A percentile compares a stretch with the other conserved stretches of the same genome.
Conservation (phyloP, 1,284 basidiomycete genomes). For the Coniferiporia sulphurascens region DNA sequence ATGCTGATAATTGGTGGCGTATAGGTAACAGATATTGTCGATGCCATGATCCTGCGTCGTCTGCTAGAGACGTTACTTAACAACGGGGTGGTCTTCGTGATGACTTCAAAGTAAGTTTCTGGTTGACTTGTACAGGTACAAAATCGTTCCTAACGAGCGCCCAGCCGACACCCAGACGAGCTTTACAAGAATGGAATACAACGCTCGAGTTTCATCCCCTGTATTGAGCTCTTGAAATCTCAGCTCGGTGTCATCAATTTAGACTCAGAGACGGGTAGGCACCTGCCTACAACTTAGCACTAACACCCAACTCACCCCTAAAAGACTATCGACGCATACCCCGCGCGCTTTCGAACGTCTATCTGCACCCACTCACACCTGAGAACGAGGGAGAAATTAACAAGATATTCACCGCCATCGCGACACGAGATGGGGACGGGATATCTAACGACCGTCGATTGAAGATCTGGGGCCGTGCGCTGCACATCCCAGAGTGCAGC, state of each 20-base stretch:
- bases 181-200: constrained; percentile 99
- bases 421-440: constrained; percentile 48
- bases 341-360: constrained; percentile 86
- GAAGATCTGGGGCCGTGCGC: constrained; percentile 83
- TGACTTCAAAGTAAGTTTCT: constrained; percentile 87
- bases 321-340: constrained; percentile 90
- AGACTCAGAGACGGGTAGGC: constrained; percentile 86
- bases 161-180: constrained; percentile 92
- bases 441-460: constrained; percentile 66
- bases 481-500: constrained; percentile 78
- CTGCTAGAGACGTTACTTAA: constrained; percentile 82
- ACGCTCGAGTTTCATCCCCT: constrained; percentile 91
- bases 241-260: constrained; percentile 87
- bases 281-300: constrained; percentile 6
- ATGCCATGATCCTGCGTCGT: constrained; percentile 95
- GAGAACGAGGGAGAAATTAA: constrained; percentile 67
- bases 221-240: constrained; percentile 90
- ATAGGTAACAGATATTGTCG: constrained; percentile 95
- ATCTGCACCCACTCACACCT: constrained; percentile 75
- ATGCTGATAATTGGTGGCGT: not conserved
- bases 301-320: constrained; percentile 1
- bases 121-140: not conserved
- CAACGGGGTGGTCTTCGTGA: constrained; percentile 89
- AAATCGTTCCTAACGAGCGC: constrained; percentile 7
- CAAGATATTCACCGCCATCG: constrained; percentile 78